phyloP scores from a whole-genome alignment of 2,329 filamentous ascomycete genomes.

The Calonectria hawksworthii region DNA sequence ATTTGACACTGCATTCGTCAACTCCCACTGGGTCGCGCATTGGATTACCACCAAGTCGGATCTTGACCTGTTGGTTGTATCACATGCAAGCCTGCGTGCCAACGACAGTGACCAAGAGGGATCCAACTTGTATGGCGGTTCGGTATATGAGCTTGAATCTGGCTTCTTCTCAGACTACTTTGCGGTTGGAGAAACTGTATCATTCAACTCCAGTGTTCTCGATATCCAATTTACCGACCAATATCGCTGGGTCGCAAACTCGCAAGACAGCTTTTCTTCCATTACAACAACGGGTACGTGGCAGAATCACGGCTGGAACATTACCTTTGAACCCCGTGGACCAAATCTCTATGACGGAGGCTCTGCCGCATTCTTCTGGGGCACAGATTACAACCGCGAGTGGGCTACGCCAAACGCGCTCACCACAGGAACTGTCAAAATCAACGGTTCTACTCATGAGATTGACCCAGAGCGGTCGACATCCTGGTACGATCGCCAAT shows the following conservation, averaged over 20 bases:
- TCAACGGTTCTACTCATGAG: neutral
- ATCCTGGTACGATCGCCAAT: neutral
- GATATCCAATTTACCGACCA: neutral
- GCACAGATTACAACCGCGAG: conserved; percentile 1
- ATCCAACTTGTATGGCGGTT: neutral
- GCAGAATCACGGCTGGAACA: neutral
- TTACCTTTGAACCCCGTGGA: neutral
- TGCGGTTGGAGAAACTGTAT: neutral
- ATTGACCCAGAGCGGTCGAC: neutral
- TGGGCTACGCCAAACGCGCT: neutral
- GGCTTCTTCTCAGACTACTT: neutral
- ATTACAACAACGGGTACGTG: neutral
- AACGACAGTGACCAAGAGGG: neutral
- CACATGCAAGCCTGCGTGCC: neutral
- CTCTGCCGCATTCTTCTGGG: neutral
- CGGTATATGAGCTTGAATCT: neutral
- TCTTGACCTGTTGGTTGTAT: neutral
- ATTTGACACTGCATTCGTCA: neutral
- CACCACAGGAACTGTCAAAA: neutral
- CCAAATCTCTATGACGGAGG: neutral
- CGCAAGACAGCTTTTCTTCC: neutral
- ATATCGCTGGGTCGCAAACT: neutral
- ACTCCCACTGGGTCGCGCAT: conserved; percentile 1
- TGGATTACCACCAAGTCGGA: conserved; percentile 1
- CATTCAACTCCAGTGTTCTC: neutral